Evolutionary conservation across 2,329 filamentous ascomycete genomes (phyloP).

Genomic region (Penicillium sp.): DNA sequence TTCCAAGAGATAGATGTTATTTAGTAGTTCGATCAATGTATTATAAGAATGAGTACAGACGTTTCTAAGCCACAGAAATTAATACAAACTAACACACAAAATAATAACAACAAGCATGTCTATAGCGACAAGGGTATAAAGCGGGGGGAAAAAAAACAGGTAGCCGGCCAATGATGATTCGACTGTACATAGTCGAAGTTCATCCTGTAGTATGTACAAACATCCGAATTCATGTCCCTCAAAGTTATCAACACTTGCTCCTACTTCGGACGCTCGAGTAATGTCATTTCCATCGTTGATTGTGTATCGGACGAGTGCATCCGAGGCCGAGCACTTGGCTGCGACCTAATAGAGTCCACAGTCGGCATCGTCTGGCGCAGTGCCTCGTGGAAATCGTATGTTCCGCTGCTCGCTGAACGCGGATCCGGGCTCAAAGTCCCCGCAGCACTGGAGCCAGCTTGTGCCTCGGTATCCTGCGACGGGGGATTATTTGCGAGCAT

Average conservation of each 20-base stretch:
- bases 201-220: neutral
- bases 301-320: constrained; percentile 6
- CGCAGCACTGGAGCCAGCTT: neutral
- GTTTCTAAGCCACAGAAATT: neutral
- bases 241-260: neutral
- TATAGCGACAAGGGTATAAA: constrained; percentile 6
- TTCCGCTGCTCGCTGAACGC: constrained; percentile 2
- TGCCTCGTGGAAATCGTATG: constrained; percentile 18
- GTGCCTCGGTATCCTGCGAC: neutral
- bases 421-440: neutral
- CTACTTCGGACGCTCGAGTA: constrained; percentile 4
- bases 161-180: constrained; percentile 2
- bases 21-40: neutral
- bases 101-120: neutral
- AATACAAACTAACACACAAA: neutral
- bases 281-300: constrained; percentile 11
- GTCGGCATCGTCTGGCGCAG: constrained; percentile 12
- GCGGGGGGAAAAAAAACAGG: neutral
- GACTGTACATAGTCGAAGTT: neutral
- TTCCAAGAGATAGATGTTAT: neutral
- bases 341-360: constrained; percentile 1
- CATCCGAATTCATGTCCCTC: neutral
- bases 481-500: neutral
- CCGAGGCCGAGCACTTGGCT: neutral
- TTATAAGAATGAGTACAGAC: neutral